A percentile compares a stretch with the other conserved stretches of the same genome.
phyloP scores from a whole-genome alignment of 2,329 filamentous ascomycete genomes.

The Lecanoromycetidae sp. region DNA sequence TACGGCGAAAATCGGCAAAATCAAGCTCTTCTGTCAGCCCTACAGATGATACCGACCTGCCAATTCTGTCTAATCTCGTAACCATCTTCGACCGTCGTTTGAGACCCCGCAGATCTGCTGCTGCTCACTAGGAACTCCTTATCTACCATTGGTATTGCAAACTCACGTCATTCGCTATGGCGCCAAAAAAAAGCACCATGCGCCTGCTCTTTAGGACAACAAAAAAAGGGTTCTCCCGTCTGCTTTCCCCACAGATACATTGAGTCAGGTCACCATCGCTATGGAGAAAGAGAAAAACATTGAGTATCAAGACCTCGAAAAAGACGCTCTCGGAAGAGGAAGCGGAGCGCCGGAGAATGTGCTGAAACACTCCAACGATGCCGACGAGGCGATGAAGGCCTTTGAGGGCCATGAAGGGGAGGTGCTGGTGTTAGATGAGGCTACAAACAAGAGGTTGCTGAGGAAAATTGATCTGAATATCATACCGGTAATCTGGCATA shows the following conservation, averaged over 20 bases:
- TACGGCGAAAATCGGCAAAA: not conserved
- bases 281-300: constrained; percentile 11
- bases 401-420: constrained; percentile 39
- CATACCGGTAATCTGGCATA: constrained; percentile 37
- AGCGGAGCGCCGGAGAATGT: constrained; percentile 20
- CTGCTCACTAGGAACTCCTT: no score
- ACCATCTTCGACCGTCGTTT: not conserved
- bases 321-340: not conserved
- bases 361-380: constrained; percentile 44
- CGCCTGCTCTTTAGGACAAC: no score
- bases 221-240: no score
- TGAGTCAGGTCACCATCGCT: not conserved
- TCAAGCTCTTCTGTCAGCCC: not conserved
- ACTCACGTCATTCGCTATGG: not conserved
- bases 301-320: not conserved
- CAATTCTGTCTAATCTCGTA: not conserved
- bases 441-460: constrained; percentile 47
- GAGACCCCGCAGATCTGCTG: constrained; percentile 1
- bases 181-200: no score
- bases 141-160: not conserved
- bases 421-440: constrained; percentile 41
- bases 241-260: not conserved
- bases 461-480: constrained; percentile 50
- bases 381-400: constrained; percentile 49
- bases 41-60: not conserved